Base-by-base conservation (phyloP, 1,284 basidiomycete species). In the Clitocybe nebularis region DNA sequence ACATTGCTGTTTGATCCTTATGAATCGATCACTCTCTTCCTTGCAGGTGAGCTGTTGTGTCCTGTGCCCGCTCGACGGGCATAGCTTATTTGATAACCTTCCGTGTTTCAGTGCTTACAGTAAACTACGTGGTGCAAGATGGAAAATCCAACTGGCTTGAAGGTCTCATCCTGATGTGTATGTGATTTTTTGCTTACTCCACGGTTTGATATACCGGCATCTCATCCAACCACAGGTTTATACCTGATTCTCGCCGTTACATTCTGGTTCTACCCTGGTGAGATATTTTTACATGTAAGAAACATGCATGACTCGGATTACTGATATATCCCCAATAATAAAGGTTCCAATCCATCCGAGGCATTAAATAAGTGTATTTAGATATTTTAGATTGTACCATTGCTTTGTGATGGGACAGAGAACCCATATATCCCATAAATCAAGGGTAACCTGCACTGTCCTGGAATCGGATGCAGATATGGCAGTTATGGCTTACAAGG, bases 1-100 rank as follows among this genome's bases (percentile, higher is more conserved):
- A 77, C 79, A 1, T 63, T 90, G 3, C 66, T 90, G 20, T 89
- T 91, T 56, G 89, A 92, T 56, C 84, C 87, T 0, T 89, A 88
- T 54, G 83, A 91, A 62, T 86, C 84, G 5, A 68, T 86, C 29
- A 75, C 77, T 35, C 52, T 68, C 1, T 67, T 81, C 52, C 64
- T 86, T 34, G 69, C 77, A 8, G 64, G 67, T 63, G 9, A 32
- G 43, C 21, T 38, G 9, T 13, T 24, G 13, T 13, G 4, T 25
- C 16, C 14, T 4, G 23, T 10, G 9, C 13, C 14, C 16, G 2
- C 9, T 22, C 39, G 11, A 25, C 1, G 4, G 21, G 14, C 13
- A 34, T 13, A 16, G 9, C n/a, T 13, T 4, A 41, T 47, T 14
- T 41, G 7, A 41, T 22, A 16, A 29, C 10, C 4, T 1, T 11